These are phyloP conservation scores for Ophiostoma populinum DNA, from an alignment of 2,329 filamentous ascomycete genomes.

Conservation along the genomic window DNA sequence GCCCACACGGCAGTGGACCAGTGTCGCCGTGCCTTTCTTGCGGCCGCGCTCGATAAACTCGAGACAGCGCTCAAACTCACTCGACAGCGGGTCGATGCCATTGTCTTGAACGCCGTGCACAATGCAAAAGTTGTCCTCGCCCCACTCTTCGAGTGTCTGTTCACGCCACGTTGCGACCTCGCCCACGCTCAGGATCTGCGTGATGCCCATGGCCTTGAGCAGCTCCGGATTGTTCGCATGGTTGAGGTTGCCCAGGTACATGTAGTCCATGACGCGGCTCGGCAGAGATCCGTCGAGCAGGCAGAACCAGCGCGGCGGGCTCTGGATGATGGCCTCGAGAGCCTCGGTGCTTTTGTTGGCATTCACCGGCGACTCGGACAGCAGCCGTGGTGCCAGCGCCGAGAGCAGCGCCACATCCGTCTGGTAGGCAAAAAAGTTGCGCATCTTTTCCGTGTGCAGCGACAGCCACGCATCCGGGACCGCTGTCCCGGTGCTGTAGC, in stretches of 20 bases:
- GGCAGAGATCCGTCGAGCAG: slow-evolving; percentile 81
- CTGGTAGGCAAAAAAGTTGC: slow-evolving; percentile 94
- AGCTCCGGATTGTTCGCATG: slow-evolving; percentile 91
- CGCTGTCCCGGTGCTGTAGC: slow-evolving; percentile 70
- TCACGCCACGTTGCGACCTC: slow-evolving; percentile 72
- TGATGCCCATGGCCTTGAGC: slow-evolving; percentile 63
- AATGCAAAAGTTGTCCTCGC: slow-evolving; percentile 57
- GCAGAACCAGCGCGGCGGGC: slow-evolving; percentile 64
- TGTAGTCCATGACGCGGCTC: slow-evolving; percentile 75
- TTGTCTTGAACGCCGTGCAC: slow-evolving; percentile 89
- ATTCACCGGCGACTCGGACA: slow-evolving; percentile 48
- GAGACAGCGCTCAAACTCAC: slow-evolving; percentile 71
- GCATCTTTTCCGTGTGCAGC: slow-evolving; percentile 60
- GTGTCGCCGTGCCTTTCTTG: slow-evolving; percentile 59
- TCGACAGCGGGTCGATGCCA: slow-evolving; percentile 78
- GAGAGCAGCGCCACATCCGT: slow-evolving; percentile 75
- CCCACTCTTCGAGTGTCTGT: slow-evolving; percentile 55
- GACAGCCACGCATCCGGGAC: slow-evolving; percentile 76
- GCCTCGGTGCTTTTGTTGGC: slow-evolving; percentile 32
- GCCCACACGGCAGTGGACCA: slow-evolving; percentile 92
- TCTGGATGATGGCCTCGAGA: slow-evolving; percentile 31
- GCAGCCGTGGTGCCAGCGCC: slow-evolving; percentile 55
- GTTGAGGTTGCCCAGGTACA: slow-evolving; percentile 86
- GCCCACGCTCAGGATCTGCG: slow-evolving; percentile 78
- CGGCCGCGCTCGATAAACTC: slow-evolving; percentile 82